Base-by-base conservation (phyloP, 352 stramenopile genomes). In the Globisporangium ultimum region DNA sequence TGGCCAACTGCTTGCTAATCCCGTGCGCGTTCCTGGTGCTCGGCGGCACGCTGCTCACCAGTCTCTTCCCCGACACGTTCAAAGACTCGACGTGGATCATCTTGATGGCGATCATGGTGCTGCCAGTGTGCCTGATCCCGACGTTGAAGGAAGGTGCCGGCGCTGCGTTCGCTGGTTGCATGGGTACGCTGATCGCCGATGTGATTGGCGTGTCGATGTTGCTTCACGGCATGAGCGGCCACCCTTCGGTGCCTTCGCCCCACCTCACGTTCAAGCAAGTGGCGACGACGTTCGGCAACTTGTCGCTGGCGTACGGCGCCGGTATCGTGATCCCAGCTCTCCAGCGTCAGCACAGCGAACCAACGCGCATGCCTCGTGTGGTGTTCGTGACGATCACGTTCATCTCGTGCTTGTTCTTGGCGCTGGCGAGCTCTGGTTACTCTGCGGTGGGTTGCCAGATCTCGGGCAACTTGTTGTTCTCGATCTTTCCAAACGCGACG, bases 361-460 rank as follows among this genome's bases (percentile, higher is more conserved):
- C 67, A 11, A 49, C 21, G 13, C 53, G 53, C 42, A 72, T 64
- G 55, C 53, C 65, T 6, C 58, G 61, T 18, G 71, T 87, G 9
- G 67, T 84, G 20, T 42, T 51, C 42, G 66, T 80, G 14, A 84
- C 76, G n/a, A 52, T 87, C 22, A 61, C 47, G 13, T 70, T 82
- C 38, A 68, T 79, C 43, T 81, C 74, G 18, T 48, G 56, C 14
- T 57, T 85, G 21, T 85, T 85, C 63, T 42, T 81, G 32, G 58
- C 66, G n/a, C 60, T 86, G n/a, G 76, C 63, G 0, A 41, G 53
- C 38, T 71, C 69, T 2, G 74, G 71, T 13, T 81, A 81, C 61
- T 78, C 71, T 48, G 64, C 66, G 3, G 66, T 82, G 0, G 75
- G 75, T 36, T 83, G 75, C 63, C 75, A 83, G 66, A 82, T 85